Base-by-base conservation (phyloP, 106 monocot species). In the Dendrobium officinale region DNA sequence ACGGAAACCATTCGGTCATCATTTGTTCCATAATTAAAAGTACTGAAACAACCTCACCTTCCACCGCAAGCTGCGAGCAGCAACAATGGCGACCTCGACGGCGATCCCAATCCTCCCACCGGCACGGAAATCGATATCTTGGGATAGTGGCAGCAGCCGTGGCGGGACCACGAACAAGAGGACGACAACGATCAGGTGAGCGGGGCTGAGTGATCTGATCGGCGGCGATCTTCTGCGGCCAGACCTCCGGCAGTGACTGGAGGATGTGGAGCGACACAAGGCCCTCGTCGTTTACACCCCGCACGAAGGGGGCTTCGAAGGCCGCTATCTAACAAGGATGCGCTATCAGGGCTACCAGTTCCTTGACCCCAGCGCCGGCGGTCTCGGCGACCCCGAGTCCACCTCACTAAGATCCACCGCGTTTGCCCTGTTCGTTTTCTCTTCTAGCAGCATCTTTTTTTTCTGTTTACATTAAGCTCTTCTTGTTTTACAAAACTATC, bases 271-370 rank as follows among this genome's bases (percentile, higher is more conserved):
- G 90, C 87, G 86, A 81, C 93, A 96, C 88, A 96, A 92, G 88
- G 90, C 96, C 5, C 83, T 93, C 80, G 96, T 90, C 19, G 79
- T 91, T 42, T 96, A 93, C 85, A 72, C 93, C 20, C 96, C 91
- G 42, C 91, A 93, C 75, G 93, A 96, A 79, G 96, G 96, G 22
- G 96, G 96, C 41, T 96, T 93, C 77, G 93, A 93, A 85, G 96
- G 96, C 20, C 79, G 93, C 26, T 96, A 96, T 91, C 85, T 93
- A 22, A 90, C 72, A 68, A 81, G 91, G n/a, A 90, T 96, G 49
- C 64, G 91, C 17, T 90, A 91, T 81, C 79, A 96, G 85, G 96
- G 96, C 26, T 96, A 96, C 82, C 83, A 77, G 41, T 93, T 96
- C 77, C 85, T 96, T 55, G 93, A 96, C 78, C 83, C 92, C 79